Conservation (phyloP, 805 yeast species). For the Jamesozyma piceae region DNA sequence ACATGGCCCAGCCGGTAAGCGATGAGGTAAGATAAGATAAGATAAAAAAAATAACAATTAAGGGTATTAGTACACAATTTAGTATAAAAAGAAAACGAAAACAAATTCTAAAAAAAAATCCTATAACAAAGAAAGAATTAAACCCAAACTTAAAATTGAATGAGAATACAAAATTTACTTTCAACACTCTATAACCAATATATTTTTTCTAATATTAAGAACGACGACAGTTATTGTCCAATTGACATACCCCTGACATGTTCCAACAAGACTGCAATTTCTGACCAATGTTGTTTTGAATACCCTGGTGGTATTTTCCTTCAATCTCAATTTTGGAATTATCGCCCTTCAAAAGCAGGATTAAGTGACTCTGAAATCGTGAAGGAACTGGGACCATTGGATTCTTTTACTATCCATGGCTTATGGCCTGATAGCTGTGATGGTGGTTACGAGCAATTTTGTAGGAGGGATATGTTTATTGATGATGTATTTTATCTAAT, state of each 20-base stretch:
- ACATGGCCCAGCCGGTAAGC: too few relatives aligned
- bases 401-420: conserved; percentile 74
- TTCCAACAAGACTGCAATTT: conserved; percentile 42
- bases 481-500: conserved; percentile 40
- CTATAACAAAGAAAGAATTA: too few relatives aligned
- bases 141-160: too few relatives aligned
- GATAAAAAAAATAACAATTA: too few relatives aligned
- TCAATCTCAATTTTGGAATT: conserved; percentile 92
- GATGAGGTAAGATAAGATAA: too few relatives aligned
- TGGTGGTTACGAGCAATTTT: conserved; percentile 81
- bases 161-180: not conserved
- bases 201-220: not conserved
- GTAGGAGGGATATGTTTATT: conserved; percentile 54
- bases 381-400: conserved; percentile 48
- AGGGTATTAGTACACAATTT: too few relatives aligned
- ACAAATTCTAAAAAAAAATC: too few relatives aligned
- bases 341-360: conserved; percentile 42
- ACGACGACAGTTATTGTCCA: conserved; percentile 37
- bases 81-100: too few relatives aligned
- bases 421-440: conserved; percentile 85
- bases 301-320: conserved; percentile 75
- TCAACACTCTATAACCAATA: not conserved
- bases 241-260: conserved; percentile 53
- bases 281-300: conserved; percentile 75
- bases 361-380: conserved; percentile 20